phyloP scores from a whole-genome alignment of 306 rosid species.

The Oemleria cerasiformis region DNA sequence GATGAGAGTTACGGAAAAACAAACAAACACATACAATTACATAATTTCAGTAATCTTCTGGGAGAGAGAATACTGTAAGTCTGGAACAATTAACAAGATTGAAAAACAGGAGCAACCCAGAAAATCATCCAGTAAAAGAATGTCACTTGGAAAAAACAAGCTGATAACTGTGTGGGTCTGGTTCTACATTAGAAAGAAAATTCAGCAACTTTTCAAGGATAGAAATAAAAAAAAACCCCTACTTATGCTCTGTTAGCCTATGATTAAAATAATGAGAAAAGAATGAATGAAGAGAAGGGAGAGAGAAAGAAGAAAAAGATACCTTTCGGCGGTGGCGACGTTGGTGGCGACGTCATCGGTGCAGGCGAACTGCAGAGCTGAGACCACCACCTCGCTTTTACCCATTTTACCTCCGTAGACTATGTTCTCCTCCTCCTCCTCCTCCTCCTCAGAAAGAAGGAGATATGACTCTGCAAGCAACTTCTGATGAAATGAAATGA shows the following conservation, averaged over 20 bases:
- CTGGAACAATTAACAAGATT: neutral
- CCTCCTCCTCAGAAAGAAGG: no score
- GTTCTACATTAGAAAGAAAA: neutral
- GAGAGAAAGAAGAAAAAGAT: neutral
- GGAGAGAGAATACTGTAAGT: neutral
- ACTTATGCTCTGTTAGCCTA: neutral
- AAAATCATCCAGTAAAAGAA: neutral
- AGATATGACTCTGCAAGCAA: no score
- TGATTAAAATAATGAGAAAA: neutral
- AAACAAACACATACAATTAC: neutral
- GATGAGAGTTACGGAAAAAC: neutral
- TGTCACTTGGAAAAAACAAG: neutral
- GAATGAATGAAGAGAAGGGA: neutral
- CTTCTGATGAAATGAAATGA: no score
- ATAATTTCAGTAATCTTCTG: neutral
- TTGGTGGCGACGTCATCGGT: slow-evolving; percentile 63
- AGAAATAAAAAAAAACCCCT: neutral
- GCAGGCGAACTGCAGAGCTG: slow-evolving; percentile 90
- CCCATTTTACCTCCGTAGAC: neutral
- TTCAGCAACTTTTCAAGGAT: neutral
- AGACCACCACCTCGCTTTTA: slow-evolving; percentile 53
- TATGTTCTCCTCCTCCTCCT: neutral
- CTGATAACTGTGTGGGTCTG: neutral
- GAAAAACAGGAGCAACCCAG: neutral
- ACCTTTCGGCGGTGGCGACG: slow-evolving; percentile 84